phyloP scores from a whole-genome alignment of 176 grass and related monocot genomes.

The Oryza rufipogon region DNA sequence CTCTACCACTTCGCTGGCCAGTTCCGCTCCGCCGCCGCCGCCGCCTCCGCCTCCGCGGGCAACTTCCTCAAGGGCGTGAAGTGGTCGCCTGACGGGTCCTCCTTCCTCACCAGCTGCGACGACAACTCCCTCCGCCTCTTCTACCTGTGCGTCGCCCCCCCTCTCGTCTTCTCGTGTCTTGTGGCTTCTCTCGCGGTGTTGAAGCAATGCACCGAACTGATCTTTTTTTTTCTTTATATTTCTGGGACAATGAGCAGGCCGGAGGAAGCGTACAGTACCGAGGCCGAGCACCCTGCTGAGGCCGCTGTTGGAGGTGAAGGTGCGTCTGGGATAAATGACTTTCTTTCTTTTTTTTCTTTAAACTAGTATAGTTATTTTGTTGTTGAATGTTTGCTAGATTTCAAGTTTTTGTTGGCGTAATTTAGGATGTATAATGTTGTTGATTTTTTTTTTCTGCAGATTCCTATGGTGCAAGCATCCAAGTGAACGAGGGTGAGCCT shows the following conservation, averaged over 20 bases:
- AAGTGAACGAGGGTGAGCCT: constrained; percentile 79
- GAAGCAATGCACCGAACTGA: background rate
- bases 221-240: background rate
- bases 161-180: background rate
- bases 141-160: constrained; percentile 51
- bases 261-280: constrained; percentile 58
- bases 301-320: constrained; percentile 51
- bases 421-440: background rate
- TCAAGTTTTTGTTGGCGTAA: background rate
- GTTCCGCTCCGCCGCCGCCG: constrained; percentile 30
- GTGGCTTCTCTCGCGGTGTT: background rate
- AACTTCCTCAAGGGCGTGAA: constrained; percentile 96
- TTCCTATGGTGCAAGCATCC: constrained; percentile 72
- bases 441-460: constrained; percentile 43
- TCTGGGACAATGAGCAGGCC: constrained; percentile 44
- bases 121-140: constrained; percentile 95
- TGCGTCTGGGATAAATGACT: constrained; percentile 24
- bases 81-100: constrained; percentile 96
- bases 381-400: background rate
- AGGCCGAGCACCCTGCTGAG: constrained; percentile 34
- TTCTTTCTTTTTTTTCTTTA: background rate
- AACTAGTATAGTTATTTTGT: background rate
- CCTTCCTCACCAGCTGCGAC: constrained; percentile 90
- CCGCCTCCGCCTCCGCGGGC: background rate
- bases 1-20: constrained; percentile 57